Evolutionary conservation across 2,329 filamentous ascomycete species (phyloP), one percentile per base, ranked within the genome.

Genomic region (Hypoxylon rubiginosum): DNA sequence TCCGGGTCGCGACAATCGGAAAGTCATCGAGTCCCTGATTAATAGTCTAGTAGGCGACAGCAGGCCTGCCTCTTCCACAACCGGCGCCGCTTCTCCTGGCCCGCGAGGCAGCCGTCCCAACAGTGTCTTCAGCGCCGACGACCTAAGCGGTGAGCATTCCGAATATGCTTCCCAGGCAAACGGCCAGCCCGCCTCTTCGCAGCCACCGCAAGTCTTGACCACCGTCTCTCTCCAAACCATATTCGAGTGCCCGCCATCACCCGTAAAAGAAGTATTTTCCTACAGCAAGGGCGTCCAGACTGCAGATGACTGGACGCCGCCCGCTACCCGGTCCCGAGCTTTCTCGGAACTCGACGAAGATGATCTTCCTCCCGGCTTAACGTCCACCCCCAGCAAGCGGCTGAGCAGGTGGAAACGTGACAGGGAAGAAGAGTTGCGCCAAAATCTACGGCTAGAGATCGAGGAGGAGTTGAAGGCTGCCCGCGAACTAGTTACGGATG

Each of bases 261-360:
- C 91, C 34, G 88, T 91, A 59, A 88, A 91, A 70, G 96, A 99
- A 79, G 85, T 97, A 64, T 94, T 97, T 76, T 97, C 94, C 57
- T 99, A 99, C 84, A 98, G 92, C 85, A 98, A 97, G 82, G 94
- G 90, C 60, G 94, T 98, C 21, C 97, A 99, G 80, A 97, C 96
- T 15, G 89, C 91, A 21, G 91, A 93, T 74, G 89, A 91, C 68
- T 92, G 92, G 88, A 83, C 85, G 17, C 82, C 84, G 4, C 82
- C 84, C 61, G 82, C 86, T 28, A 82, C 84, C 34, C 83, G 85
- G 32, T 81, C 85, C 0, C 84, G 85, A 54, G 85, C 83, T 3
- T 83, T 85, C 51, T 85, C 88, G 8, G 87, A 87, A 30, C 85
- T 87, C 15, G 91, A 94, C 30, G 84, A 85, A 30, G 91, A 91